phyloP scores from a whole-genome alignment of 1,284 basidiomycete species.

The Acaromyces ingoldii region DNA sequence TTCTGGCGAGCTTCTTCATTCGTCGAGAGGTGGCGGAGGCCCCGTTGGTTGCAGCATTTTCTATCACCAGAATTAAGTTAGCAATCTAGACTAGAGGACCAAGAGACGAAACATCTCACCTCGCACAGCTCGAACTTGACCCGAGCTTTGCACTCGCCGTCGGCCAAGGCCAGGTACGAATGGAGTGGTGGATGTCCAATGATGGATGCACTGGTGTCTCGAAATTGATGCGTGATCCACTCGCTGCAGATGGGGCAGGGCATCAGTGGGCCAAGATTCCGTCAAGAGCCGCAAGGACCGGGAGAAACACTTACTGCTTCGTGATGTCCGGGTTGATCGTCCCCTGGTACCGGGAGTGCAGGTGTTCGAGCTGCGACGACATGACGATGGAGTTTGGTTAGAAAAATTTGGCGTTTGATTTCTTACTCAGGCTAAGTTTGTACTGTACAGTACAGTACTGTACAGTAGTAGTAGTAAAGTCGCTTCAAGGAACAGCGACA shows the following conservation, averaged over 20 bases:
- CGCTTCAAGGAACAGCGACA: no score
- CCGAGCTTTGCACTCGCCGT: constrained; percentile 82
- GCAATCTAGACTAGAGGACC: no score
- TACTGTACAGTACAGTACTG: no score
- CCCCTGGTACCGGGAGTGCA: constrained; percentile 92
- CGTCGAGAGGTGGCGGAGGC: no score
- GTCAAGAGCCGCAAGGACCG: constrained; percentile 7
- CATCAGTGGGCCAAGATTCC: constrained; percentile 3
- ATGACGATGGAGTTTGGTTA: no score
- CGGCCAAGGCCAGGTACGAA: constrained; percentile 84
- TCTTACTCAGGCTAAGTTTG: no score
- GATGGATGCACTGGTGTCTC: constrained; percentile 86
- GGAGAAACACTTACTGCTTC: constrained; percentile 36
- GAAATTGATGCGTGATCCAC: constrained; percentile 94
- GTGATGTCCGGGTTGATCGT: constrained; percentile 56
- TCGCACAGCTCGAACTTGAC: constrained; percentile 93
- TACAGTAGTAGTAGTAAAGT: no score
- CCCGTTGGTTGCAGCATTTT: no score
- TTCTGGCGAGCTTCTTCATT: no score
- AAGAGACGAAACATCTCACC: no score
- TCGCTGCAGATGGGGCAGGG: constrained; percentile 60
- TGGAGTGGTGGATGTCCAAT: constrained; percentile 81
- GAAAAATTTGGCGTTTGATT: no score
- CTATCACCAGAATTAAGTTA: no score
- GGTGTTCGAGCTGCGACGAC: constrained; percentile 47